Conservation (phyloP, 257 asterid genomes). For the Fraxinus anomala region DNA sequence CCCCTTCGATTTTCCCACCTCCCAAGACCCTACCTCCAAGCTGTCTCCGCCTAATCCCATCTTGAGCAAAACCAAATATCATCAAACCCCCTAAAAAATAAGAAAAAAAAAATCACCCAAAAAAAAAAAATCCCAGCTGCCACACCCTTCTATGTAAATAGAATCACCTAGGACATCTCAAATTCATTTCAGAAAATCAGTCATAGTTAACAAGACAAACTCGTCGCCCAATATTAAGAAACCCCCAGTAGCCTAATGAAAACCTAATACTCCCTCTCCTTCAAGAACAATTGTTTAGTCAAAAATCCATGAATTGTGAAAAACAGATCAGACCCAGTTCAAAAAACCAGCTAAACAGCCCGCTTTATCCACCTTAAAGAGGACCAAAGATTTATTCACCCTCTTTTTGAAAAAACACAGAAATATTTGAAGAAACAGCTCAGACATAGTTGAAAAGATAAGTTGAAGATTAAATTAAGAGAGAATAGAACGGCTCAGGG, state of each 20-base stretch:
- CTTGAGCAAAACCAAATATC: constrained; percentile 42
- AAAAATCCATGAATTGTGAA: not conserved
- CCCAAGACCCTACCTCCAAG: constrained; percentile 55
- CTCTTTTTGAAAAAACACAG: constrained; percentile 26
- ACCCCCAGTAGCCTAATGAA: constrained; percentile 14
- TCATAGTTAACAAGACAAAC: constrained; percentile 29
- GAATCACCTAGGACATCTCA: constrained; percentile 36
- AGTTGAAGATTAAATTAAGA: constrained; percentile 27
- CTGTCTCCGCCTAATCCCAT: constrained; percentile 63
- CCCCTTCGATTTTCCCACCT: constrained; percentile 47
- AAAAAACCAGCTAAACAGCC: constrained; percentile 27
- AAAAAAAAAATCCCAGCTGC: constrained; percentile 25
- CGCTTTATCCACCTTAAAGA: not conserved
- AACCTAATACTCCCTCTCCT: not conserved
- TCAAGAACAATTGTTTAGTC: not conserved
- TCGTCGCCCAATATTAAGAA: not conserved
- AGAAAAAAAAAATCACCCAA: not conserved
- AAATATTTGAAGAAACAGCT: constrained; percentile 28
- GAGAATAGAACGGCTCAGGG: constrained; percentile 6
- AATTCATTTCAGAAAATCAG: constrained; percentile 45
- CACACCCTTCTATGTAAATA: constrained; percentile 17
- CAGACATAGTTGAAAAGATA: constrained; percentile 33
- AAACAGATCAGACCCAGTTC: not conserved
- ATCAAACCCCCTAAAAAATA: constrained; percentile 33
- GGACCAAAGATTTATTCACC: constrained; percentile 1